Base-by-base conservation (phyloP, 1,284 basidiomycete species). In the Melanopsichium pennsylvanicum region DNA sequence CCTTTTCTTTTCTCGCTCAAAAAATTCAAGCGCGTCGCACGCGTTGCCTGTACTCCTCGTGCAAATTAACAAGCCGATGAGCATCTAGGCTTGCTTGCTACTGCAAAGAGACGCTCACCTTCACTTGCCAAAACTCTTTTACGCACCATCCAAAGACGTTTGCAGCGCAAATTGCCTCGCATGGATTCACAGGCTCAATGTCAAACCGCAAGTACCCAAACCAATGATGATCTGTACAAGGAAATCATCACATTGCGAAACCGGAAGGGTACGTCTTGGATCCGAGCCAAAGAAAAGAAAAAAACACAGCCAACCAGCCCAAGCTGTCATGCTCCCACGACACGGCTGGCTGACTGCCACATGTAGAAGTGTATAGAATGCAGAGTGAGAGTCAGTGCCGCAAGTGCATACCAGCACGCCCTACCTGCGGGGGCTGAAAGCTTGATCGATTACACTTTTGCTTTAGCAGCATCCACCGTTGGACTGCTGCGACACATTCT, bases 401-500 rank as follows among this genome's bases (percentile, higher is more conserved):
- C 34, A 32, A 12, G n/a, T 25, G 50, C 31, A 45, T 29, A 35
- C 36, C 43, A 27, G 41, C 40, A 36, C 39, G 23, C 43, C 6
- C 18, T 19, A 16, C 15, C 9, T 3, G 13, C 9, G 16, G 19
- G n/a, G n/a, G n/a, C n/a, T n/a, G n/a, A n/a, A n/a, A n/a, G n/a
- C n/a, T n/a, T n/a, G n/a, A 29, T 29, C 27, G 27, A 29, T 7
- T 29, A 29, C 13, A 8, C 13, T 13, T 13, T 12, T 9, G 29
- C 37, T 59, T n/a, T 44, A 80, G 55, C 79, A 80, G 62, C 79
- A 79, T 35, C 79, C 79, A 31, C 79, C 78, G 23, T 55, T 48
- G 43, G 62, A 63, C 56, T 72, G 58, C 29, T 60, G 45, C 47
- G 70, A 69, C 13, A 80, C 77, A 34, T 72, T 78, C 70, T 80